Evolutionary conservation across 1,139 yeast genomes (phyloP).

Genomic region (Blastobotrys aristatus): DNA sequence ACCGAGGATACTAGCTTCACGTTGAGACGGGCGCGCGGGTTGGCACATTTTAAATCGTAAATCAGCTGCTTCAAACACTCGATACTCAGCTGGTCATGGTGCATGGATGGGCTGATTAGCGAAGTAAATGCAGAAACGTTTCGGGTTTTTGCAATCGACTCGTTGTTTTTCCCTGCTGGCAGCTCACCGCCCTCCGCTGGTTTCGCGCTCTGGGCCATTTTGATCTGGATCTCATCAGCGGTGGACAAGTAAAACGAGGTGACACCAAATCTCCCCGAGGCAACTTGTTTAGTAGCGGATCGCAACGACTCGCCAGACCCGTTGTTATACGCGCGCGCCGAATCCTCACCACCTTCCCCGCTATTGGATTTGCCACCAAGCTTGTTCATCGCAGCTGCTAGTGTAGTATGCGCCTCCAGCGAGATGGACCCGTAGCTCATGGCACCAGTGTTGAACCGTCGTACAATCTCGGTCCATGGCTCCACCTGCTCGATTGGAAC

Average conservation of each 20-base stretch:
- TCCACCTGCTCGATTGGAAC: slow-evolving; percentile 97
- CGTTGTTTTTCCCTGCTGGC: slow-evolving; percentile 91
- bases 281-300: slow-evolving; percentile 95
- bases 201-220: slow-evolving; percentile 99
- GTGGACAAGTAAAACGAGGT: slow-evolving; percentile 91
- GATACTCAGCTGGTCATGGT: slow-evolving; percentile 95
- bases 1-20: slow-evolving; percentile 96
- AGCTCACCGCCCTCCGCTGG: slow-evolving; percentile 99
- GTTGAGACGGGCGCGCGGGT: slow-evolving; percentile 95
- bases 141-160: slow-evolving; percentile 87
- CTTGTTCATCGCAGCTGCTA: slow-evolving; percentile 98
- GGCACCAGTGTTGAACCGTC: slow-evolving; percentile 97
- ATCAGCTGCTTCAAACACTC: slow-evolving; percentile 96
- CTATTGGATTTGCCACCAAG: slow-evolving; percentile 96
- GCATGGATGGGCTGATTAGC: slow-evolving; percentile 96
- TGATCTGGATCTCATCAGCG: slow-evolving; percentile 95
- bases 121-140: slow-evolving; percentile 98
- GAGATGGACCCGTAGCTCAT: slow-evolving; percentile 99
- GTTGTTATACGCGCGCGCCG: slow-evolving; percentile 77
- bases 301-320: slow-evolving; percentile 93
- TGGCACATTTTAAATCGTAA: slow-evolving; percentile 93
- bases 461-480: slow-evolving; percentile 98
- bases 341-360: slow-evolving; percentile 99
- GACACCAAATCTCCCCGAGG: slow-evolving; percentile 97
- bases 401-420: slow-evolving; percentile 95